Evolutionary conservation across 768 basidiomycete genomes (phyloP).

Genomic region (Pleurotus platypus): DNA sequence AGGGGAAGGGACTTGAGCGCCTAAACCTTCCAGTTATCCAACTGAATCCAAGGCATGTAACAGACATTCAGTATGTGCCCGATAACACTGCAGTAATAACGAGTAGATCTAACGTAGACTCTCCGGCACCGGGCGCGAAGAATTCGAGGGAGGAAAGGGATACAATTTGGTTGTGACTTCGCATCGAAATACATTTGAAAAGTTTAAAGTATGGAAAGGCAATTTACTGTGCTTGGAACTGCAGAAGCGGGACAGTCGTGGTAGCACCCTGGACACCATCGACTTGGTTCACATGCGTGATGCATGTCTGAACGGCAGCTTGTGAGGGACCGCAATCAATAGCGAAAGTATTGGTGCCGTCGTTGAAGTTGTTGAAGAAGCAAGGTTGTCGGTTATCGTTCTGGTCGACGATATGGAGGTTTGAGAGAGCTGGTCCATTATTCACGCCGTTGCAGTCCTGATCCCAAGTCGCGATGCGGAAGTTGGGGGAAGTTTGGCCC

Average conservation of each 20-base stretch:
- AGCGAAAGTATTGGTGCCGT: neutral
- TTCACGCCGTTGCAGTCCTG: neutral
- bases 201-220: too few relatives aligned
- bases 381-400: neutral
- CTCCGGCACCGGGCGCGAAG: too few relatives aligned
- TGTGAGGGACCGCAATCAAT: neutral
- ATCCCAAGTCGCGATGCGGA: conserved; percentile 2
- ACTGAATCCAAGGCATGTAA: too few relatives aligned
- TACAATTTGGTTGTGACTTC: too few relatives aligned
- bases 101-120: too few relatives aligned
- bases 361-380: conserved; percentile 5
- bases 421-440: neutral
- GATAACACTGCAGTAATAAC: too few relatives aligned
- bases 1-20: too few relatives aligned
- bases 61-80: too few relatives aligned
- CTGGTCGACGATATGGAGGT: neutral
- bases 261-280: neutral
- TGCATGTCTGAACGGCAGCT: neutral
- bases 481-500: neutral
- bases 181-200: too few relatives aligned
- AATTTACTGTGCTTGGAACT: neutral
- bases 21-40: too few relatives aligned
- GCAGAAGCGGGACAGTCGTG: neutral
- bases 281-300: neutral
- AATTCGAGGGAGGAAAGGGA: too few relatives aligned